Percentiles rank a stretch among this genome's conserved stretches.
Evolutionary conservation across 495 filamentous ascomycete species (phyloP).

Genomic region (Sabuloglossum arenarium): DNA sequence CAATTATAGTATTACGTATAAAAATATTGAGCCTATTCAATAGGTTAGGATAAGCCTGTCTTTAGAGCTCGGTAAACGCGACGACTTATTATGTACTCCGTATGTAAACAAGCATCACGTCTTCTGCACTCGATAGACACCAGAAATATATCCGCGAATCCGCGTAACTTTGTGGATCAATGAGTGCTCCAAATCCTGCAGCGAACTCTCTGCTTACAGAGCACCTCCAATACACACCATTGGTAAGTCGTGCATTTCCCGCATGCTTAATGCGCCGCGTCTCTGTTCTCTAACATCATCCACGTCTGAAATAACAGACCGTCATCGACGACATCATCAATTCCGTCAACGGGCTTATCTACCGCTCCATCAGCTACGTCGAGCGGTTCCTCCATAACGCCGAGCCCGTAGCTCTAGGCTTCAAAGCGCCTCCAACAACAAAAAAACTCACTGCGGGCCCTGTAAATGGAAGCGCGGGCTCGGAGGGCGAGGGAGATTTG

Average conservation of each 20-base stretch:
- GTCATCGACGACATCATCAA: constrained; percentile 97
- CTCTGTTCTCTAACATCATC: constrained; percentile 3
- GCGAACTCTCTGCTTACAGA: constrained; percentile 73
- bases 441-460: no score
- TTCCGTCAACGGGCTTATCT: constrained; percentile 73
- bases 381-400: constrained; percentile 58
- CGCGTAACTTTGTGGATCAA: no score
- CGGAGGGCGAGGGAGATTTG: constrained; percentile 24
- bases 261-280: not conserved
- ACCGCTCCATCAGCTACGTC: constrained; percentile 62
- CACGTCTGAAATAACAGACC: constrained; percentile 30
- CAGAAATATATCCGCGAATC: no score
- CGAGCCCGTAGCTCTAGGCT: constrained; percentile 56
- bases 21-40: no score
- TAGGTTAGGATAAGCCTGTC: no score
- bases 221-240: constrained; percentile 84
- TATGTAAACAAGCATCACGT: no score
- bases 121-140: not conserved
- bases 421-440: constrained; percentile 26
- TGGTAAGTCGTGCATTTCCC: constrained; percentile 32
- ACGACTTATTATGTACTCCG: no score
- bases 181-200: constrained; percentile 24
- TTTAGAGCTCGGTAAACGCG: no score
- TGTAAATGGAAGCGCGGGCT: constrained; percentile 16
- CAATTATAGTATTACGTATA: no score